phyloP scores from a whole-genome alignment of 306 rosid species.

The Sicyos edulis region DNA sequence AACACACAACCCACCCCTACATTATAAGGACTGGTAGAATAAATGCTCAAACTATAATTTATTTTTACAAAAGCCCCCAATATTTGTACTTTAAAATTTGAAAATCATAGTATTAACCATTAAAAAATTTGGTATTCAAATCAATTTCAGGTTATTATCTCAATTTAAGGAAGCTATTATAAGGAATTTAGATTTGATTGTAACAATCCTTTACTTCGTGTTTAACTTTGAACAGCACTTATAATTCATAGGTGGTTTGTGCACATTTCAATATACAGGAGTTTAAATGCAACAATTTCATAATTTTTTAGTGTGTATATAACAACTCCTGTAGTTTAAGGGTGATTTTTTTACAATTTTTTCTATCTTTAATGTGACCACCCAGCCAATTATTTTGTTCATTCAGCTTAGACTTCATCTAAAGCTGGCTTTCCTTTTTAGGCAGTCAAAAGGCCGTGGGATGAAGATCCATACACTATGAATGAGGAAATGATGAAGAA shows the following conservation, averaged over 20 bases:
- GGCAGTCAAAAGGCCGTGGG: constrained; percentile 95
- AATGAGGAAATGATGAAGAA: constrained; percentile 87
- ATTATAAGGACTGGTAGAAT: neutral
- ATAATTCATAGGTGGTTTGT: neutral
- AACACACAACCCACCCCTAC: neutral
- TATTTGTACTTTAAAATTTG: neutral
- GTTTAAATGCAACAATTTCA: neutral
- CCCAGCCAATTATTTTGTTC: constrained; percentile 15
- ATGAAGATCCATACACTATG: constrained; percentile 75
- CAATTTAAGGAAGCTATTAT: neutral
- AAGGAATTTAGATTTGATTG: neutral
- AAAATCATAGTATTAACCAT: neutral
- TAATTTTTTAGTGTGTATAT: neutral
- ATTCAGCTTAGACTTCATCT: constrained; percentile 12
- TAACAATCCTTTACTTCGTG: neutral
- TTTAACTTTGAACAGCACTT: neutral
- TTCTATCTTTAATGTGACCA: neutral
- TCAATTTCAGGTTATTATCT: neutral
- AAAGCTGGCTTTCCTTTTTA: constrained; percentile 32
- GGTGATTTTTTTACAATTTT: neutral
- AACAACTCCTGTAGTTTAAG: neutral
- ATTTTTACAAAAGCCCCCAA: neutral
- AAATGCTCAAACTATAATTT: neutral
- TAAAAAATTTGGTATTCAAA: neutral
- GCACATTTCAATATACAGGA: neutral